phyloP scores from a whole-genome alignment of 768 basidiomycete species.

The Coprinopsis strossmayeri region DNA sequence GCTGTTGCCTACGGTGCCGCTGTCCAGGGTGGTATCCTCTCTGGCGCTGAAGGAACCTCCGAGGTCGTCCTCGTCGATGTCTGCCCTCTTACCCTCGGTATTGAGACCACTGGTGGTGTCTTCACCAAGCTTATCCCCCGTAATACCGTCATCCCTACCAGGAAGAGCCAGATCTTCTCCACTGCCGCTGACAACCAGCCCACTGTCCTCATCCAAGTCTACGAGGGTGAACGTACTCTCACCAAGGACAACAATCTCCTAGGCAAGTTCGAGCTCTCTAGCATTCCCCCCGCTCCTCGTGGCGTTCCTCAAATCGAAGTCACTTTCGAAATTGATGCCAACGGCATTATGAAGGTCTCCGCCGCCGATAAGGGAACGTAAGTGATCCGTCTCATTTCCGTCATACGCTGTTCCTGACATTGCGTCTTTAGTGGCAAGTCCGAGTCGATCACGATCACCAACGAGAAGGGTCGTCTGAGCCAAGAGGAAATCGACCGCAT shows the following conservation, averaged over 20 bases:
- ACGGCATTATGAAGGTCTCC: slow-evolving; percentile 91
- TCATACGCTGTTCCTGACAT: background rate
- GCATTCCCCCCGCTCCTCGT: slow-evolving; percentile 93
- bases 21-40: slow-evolving; percentile 96
- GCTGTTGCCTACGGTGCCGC: slow-evolving; percentile 99
- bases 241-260: slow-evolving; percentile 99
- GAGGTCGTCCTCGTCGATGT: slow-evolving; percentile 96
- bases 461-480: slow-evolving; percentile 89
- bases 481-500: slow-evolving; percentile 94
- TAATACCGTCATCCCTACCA: slow-evolving; percentile 97
- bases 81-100: slow-evolving; percentile 95
- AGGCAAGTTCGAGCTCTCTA: slow-evolving; percentile 90
- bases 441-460: slow-evolving; percentile 88
- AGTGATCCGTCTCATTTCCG: slow-evolving; percentile 19
- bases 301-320: slow-evolving; percentile 98
- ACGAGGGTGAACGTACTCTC: slow-evolving; percentile 92
- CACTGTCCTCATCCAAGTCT: slow-evolving; percentile 95
- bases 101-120: slow-evolving; percentile 97
- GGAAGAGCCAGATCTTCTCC: slow-evolving; percentile 92
- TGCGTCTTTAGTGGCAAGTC: slow-evolving; percentile 61
- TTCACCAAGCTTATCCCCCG: slow-evolving; percentile 97
- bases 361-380: slow-evolving; percentile 94
- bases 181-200: slow-evolving; percentile 90
- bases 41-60: slow-evolving; percentile 85
- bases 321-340: slow-evolving; percentile 91